Evolutionary conservation across 1,139 yeast genomes (phyloP).

Genomic region (Candida pseudocylindracea): DNA sequence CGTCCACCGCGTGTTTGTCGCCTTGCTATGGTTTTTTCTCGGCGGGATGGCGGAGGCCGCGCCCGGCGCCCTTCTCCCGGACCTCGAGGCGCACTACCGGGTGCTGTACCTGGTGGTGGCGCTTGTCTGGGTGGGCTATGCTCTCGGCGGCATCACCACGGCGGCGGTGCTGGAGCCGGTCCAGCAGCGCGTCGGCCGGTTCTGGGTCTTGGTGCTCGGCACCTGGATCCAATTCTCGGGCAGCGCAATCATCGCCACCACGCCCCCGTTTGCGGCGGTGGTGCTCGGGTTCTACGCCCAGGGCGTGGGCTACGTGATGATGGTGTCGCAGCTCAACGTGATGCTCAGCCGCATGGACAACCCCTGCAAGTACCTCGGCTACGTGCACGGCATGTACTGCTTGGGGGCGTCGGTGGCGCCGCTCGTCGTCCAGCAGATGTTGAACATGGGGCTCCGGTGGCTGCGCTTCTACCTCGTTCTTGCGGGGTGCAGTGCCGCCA

Average conservation of each 20-base stretch:
- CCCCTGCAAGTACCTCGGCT: constrained; percentile 25
- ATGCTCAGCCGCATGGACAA: constrained; percentile 26
- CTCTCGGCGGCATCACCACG: constrained; percentile 15
- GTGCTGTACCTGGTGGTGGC: constrained; percentile 19
- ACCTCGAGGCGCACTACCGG: constrained; percentile 14
- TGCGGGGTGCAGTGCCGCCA: constrained; percentile 14
- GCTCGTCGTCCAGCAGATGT: constrained; percentile 29
- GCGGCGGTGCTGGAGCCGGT: constrained; percentile 12
- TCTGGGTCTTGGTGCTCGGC: constrained; percentile 14
- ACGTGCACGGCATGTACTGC: constrained; percentile 38
- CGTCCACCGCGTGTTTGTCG: constrained; percentile 15
- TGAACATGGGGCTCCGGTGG: constrained; percentile 26
- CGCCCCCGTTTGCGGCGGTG: constrained; percentile 14
- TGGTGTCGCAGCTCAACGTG: constrained; percentile 33
- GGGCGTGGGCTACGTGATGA: constrained; percentile 36
- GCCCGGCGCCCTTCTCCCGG: constrained; percentile 20
- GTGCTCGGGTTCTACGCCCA: constrained; percentile 33
- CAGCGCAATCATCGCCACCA: constrained; percentile 17
- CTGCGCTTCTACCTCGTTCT: constrained; percentile 26
- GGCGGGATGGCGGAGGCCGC: constrained; percentile 14
- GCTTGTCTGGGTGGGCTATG: constrained; percentile 19
- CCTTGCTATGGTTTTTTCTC: constrained; percentile 16
- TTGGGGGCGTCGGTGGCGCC: constrained; percentile 43
- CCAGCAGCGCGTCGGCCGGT: constrained; percentile 17
- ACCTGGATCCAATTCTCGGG: constrained; percentile 12